Evolutionary conservation across 1,139 yeast genomes (phyloP), one percentile per base, ranked within the genome.

Genomic region (Candida tropicalis): DNA sequence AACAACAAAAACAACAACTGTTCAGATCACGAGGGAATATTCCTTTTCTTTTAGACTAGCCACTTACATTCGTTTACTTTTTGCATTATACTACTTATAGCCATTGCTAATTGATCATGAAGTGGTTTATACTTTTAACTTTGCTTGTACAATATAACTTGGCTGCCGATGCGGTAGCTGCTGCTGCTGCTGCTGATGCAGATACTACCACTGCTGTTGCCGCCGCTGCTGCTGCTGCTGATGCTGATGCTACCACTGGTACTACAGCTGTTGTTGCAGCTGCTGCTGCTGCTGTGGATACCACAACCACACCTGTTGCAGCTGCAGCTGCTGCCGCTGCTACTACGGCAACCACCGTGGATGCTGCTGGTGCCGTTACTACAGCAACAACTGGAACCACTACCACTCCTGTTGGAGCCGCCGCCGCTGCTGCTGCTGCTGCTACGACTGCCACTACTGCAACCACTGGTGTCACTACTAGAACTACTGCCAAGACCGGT

Each of bases 391-490:
- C 46, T 24, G 39, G 54, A 5, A 18, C 36, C 12, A 25, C 39
- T 25, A 15, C 40, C 26, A 33, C 42, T n/a, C 5, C 31, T 15
- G 38, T 44, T n/a, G 35, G n/a, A 9, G 46, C 50, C 17, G 42
- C 53, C 32, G 47, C 56, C 6, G 45, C 54, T 16, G 43, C 50
- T 5, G 43, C 51, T 12, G 42, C 52, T 23, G 44, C 53, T 17
- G 44, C 50, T 35, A 46, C 54, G 13, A 52, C 38, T 26, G 37
- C 44, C 17, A 45, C 49, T 20, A 41, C 53, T 26, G 41, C 53
- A 7, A 38, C 28, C 18, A 38, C 46, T n/a, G 34, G 35, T 20
- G 35, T 44, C 9, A 41, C 35, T 7, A 44, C 39, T 17, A 49
- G 38, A 34, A 28, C 46, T 10, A 40, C 39, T 4, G 42, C 46